Base-by-base conservation (phyloP, 345 rosid genomes). In the Eucalyptus curtisii region DNA sequence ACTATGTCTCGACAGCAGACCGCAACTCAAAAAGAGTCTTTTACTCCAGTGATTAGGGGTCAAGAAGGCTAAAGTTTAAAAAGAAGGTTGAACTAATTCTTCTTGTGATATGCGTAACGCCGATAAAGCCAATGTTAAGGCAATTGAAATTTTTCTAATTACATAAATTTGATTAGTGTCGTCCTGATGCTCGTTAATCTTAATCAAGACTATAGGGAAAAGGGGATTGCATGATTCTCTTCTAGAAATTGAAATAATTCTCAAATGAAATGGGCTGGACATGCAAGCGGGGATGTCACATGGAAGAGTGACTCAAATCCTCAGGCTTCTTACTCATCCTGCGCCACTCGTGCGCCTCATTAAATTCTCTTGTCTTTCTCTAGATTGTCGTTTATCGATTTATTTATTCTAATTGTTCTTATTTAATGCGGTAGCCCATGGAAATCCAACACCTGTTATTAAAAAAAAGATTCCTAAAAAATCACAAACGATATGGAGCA, bases 271-370 rank as follows among this genome's bases (percentile, higher is more conserved):
- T 68, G 44, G 22, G 80, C 42, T 16, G 24, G 80, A 68, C 44
- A 17, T 68, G 81, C 44, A 16, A 33, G 81, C 44, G 25, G 81
- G 81, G 44, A 68, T 19, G 22, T 89, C 85, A 79, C 50, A 30
- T 40, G 57, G 50, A 82, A 82, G 31, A 15, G 48, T 49, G 80
- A 13, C 86, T 24, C 17, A 24, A 86, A 57, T 47, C 84, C 45
- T 44, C 79, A 47, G 86, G 57, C 89, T 16, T 76, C 50, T 31
- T 37, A 42, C 88, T 71, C 52, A 80, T 17, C 52, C 86, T 13
- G 90, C 93, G 87, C 92, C 96, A 92, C 94, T 94, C 97, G 95
- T 95, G 98, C 95, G 94, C 92, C 93, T 59, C 85, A 30, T 49
- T 42, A 57, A 88, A 88, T 55, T 37, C 48, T 4, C 88, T 89